These are phyloP conservation scores for Calonectria montana DNA, from an alignment of 2,329 filamentous ascomycete species.

Conservation along the genomic window DNA sequence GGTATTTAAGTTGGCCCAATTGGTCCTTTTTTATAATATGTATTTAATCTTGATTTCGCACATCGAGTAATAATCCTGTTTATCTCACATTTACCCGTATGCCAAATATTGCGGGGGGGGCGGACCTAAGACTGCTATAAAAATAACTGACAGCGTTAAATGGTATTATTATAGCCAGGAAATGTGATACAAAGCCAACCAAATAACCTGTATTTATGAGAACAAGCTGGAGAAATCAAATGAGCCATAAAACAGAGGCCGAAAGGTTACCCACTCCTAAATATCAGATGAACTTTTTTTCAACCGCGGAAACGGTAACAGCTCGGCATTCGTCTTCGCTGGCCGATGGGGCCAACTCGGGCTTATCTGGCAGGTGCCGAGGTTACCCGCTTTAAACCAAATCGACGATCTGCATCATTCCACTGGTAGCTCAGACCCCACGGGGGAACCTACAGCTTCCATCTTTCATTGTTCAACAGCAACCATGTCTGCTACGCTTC, in stretches of 20 bases:
- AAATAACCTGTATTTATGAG: no score
- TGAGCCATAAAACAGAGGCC: not conserved
- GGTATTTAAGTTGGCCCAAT: no score
- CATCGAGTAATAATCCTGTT: no score
- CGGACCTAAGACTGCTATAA: no score
- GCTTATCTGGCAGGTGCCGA: constrained; percentile 49
- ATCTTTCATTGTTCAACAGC: not conserved
- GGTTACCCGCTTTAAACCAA: constrained; percentile 52
- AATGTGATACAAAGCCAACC: no score
- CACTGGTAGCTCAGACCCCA: constrained; percentile 23
- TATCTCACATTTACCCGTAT: no score
- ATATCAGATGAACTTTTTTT: not conserved
- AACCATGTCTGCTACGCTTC: constrained; percentile 54
- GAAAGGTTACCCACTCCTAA: not conserved
- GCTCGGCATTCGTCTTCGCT: constrained; percentile 29
- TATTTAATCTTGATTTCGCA: no score
- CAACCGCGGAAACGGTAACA: not conserved
- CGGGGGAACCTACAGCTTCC: constrained; percentile 25
- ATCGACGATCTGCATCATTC: constrained; percentile 30
- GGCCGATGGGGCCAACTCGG: constrained; percentile 24
- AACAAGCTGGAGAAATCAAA: not conserved
- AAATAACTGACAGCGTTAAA: no score
- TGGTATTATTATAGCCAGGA: no score
- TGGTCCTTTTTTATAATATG: no score
- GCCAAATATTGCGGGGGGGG: no score